Conservation (phyloP, 352 stramenopile genomes). For the Pythium brachiatum region DNA sequence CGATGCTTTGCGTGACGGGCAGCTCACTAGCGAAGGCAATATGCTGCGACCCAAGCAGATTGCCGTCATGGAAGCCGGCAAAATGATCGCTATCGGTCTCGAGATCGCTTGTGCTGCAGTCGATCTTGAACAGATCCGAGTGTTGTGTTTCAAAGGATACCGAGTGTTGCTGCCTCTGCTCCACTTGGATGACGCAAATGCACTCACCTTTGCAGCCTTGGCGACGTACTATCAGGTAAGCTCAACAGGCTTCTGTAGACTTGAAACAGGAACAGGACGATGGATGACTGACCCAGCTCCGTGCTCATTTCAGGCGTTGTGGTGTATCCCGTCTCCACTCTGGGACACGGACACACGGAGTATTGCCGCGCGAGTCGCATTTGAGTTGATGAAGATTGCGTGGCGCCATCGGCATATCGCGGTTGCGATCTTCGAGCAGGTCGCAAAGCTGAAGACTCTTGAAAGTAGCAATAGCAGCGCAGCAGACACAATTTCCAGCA, state of each 20-base stretch:
- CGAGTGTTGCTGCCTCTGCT: constrained; percentile 61
- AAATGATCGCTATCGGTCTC: constrained; percentile 51
- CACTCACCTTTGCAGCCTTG: constrained; percentile 46
- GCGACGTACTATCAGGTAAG: constrained; percentile 56
- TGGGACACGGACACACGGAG: constrained; percentile 54
- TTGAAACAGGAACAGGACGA: not conserved
- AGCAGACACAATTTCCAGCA: not conserved
- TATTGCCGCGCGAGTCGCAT: constrained; percentile 49
- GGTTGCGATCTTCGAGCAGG: constrained; percentile 13
- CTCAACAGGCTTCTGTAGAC: not conserved
- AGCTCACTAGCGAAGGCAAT: constrained; percentile 23
- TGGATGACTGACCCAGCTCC: not conserved
- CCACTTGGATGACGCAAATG: constrained; percentile 43
- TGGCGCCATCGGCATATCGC: constrained; percentile 24
- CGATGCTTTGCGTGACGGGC: constrained; percentile 40
- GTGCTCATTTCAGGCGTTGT: constrained; percentile 20
- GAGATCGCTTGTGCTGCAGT: constrained; percentile 55
- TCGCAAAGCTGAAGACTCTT: constrained; percentile 11
- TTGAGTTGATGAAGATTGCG: constrained; percentile 58
- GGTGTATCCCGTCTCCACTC: constrained; percentile 20
- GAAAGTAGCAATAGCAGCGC: not conserved
- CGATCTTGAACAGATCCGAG: constrained; percentile 47
- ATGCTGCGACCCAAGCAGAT: constrained; percentile 35
- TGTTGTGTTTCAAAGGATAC: constrained; percentile 69
- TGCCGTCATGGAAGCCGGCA: constrained; percentile 41